Evolutionary conservation across 208 protist genomes (phyloP).

Genomic region (Angomonas ambiguus): DNA sequence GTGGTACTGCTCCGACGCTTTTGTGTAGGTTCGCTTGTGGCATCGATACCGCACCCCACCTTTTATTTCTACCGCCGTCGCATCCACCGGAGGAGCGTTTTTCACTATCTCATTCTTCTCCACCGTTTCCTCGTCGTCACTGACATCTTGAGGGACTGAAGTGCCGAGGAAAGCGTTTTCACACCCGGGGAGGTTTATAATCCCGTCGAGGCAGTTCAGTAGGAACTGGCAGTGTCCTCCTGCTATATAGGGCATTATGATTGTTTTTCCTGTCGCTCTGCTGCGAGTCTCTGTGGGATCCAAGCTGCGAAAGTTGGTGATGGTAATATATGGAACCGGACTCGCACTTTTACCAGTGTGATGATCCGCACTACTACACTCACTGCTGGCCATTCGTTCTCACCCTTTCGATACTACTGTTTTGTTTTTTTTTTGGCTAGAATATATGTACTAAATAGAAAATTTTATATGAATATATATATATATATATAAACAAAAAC

Average conservation of each 20-base stretch:
- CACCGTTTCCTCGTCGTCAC: neutral
- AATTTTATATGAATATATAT: neutral
- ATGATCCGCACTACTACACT: no score
- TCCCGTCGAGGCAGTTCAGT: constrained; percentile 37
- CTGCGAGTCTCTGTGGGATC: no score
- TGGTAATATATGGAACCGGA: no score
- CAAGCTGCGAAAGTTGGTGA: no score
- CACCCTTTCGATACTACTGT: neutral
- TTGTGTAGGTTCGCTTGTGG: neutral
- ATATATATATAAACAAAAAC: neutral
- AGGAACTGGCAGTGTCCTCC: constrained; percentile 40
- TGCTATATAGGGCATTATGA: constrained; percentile 50
- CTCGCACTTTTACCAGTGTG: no score
- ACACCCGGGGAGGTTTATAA: constrained; percentile 46
- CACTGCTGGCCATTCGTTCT: neutral
- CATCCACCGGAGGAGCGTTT: neutral
- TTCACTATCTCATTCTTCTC: neutral
- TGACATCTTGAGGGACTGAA: neutral
- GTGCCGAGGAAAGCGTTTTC: constrained; percentile 35
- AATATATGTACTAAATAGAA: neutral
- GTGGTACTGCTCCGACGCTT: neutral
- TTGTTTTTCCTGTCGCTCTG: constrained; percentile 13
- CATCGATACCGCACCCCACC: neutral
- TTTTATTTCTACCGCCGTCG: no score
- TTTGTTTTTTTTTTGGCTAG: constrained; percentile 13